phyloP scores from a whole-genome alignment of 2,329 filamentous ascomycete species.

The Fusarium zealandicum region DNA sequence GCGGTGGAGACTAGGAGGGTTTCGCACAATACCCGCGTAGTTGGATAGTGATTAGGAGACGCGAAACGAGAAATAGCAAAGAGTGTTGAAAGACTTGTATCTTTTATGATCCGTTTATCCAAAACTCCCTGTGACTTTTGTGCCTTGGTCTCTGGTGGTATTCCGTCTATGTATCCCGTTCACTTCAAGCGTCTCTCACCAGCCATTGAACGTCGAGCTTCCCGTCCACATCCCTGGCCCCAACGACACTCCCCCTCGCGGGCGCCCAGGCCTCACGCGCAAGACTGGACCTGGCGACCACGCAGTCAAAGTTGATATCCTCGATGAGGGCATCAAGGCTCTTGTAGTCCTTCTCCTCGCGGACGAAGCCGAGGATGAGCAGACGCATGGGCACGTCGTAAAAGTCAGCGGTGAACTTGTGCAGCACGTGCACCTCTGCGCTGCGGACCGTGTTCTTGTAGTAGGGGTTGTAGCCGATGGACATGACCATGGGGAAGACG shows the following conservation, averaged over 20 bases:
- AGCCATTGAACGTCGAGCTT: slow-evolving; percentile 52
- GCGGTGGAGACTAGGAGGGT: slow-evolving; percentile 16
- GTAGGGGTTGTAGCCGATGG: slow-evolving; percentile 95
- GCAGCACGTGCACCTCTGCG: slow-evolving; percentile 90
- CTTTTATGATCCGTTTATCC: slow-evolving; percentile 36
- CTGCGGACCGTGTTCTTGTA: slow-evolving; percentile 90
- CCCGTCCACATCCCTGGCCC: slow-evolving; percentile 40
- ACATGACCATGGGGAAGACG: slow-evolving; percentile 89
- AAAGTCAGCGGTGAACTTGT: slow-evolving; percentile 80
- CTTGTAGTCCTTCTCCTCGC: slow-evolving; percentile 88
- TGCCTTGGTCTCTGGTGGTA: neutral
- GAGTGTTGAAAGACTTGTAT: slow-evolving; percentile 17
- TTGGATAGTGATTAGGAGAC: slow-evolving; percentile 19
- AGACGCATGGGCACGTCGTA: slow-evolving; percentile 83
- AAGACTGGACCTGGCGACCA: slow-evolving; percentile 79
- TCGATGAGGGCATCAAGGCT: slow-evolving; percentile 82
- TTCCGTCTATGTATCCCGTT: slow-evolving; percentile 38
- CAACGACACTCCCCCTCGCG: slow-evolving; percentile 46
- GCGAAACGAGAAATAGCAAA: slow-evolving; percentile 29
- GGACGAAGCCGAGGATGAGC: slow-evolving; percentile 84
- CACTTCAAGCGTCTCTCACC: neutral
- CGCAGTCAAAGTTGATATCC: slow-evolving; percentile 89
- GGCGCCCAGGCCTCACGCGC: slow-evolving; percentile 67
- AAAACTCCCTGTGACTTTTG: slow-evolving; percentile 32
- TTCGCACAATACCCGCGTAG: slow-evolving; percentile 36